These are phyloP conservation scores for Dendrobium chrysotoxum DNA, from an alignment of 106 monocot species.

Conservation along the genomic window DNA sequence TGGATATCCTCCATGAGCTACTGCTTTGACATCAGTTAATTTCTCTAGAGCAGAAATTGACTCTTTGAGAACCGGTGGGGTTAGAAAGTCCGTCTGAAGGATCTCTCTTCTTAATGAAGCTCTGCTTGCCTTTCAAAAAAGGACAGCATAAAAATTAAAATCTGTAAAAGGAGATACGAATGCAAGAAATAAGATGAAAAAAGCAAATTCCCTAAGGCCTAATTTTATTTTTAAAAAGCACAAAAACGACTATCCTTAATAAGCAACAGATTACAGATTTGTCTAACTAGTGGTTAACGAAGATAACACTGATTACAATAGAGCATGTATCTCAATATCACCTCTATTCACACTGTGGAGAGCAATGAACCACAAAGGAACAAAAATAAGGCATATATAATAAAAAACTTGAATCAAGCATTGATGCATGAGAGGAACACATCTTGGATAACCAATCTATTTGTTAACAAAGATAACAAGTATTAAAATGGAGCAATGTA, in stretches of 20 bases:
- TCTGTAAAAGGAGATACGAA: neutral
- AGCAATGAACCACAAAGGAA: neutral
- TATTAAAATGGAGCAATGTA: too few relatives aligned
- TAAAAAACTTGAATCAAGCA: neutral
- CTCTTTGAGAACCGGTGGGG: constrained; percentile 71
- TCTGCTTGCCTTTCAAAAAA: constrained; percentile 46
- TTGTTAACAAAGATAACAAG: too few relatives aligned
- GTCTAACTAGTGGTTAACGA: neutral
- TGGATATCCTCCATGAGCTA: constrained; percentile 89
- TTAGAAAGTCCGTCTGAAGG: constrained; percentile 82
- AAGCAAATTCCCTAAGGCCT: neutral
- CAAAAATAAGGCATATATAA: neutral
- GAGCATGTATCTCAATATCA: neutral
- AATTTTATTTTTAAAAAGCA: neutral
- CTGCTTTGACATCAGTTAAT: constrained; percentile 54
- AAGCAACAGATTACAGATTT: neutral
- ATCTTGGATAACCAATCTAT: too few relatives aligned
- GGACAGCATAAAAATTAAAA: too few relatives aligned
- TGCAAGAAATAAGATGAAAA: neutral
- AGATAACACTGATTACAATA: neutral
- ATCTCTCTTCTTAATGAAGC: constrained; percentile 73
- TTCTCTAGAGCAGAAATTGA: constrained; percentile 61
- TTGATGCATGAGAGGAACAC: too few relatives aligned
- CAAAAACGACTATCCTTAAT: neutral
- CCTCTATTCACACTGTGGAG: neutral